Conservation (phyloP, 805 yeast genomes). For the Kluyveromyces lactis region DNA sequence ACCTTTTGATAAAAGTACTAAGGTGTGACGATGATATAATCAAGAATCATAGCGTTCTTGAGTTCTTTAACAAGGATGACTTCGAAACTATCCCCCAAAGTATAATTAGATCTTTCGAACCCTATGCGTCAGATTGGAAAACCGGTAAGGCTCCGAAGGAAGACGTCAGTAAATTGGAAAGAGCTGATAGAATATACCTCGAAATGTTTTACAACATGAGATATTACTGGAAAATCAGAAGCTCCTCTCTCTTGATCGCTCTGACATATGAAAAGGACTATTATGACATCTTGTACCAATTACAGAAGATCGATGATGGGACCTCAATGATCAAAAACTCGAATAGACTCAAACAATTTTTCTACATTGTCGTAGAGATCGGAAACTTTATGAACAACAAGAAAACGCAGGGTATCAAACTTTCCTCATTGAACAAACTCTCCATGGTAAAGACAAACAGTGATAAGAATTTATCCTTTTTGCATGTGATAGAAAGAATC, state of each 20-base stretch:
- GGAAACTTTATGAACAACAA: slow-evolving; percentile 81
- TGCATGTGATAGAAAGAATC: slow-evolving; percentile 67
- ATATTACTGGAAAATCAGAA: slow-evolving; percentile 64
- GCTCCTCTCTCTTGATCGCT: slow-evolving; percentile 50
- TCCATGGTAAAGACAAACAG: slow-evolving; percentile 60
- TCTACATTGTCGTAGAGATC: slow-evolving; percentile 59
- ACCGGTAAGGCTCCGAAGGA: slow-evolving; percentile 29
- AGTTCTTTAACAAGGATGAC: slow-evolving; percentile 63
- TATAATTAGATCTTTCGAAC: slow-evolving; percentile 48
- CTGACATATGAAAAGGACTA: slow-evolving; percentile 58
- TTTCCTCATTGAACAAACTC: slow-evolving; percentile 60
- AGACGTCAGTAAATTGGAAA: slow-evolving; percentile 49
- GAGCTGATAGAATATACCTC: slow-evolving; percentile 63
- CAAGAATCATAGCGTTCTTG: slow-evolving; percentile 49
- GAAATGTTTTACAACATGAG: slow-evolving; percentile 61
- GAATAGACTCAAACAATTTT: slow-evolving; percentile 44
- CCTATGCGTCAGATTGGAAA: slow-evolving; percentile 48
- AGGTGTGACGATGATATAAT: slow-evolving; percentile 51
- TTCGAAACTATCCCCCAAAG: slow-evolving; percentile 50
- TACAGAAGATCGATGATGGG: slow-evolving; percentile 52
- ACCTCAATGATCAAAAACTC: slow-evolving; percentile 47
- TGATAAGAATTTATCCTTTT: slow-evolving; percentile 58
- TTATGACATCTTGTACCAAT: slow-evolving; percentile 47
- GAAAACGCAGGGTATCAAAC: slow-evolving; percentile 61
- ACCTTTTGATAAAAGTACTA: slow-evolving; percentile 46